phyloP scores from a whole-genome alignment of 768 basidiomycete genomes.

The Steccherinum ochraceum region DNA sequence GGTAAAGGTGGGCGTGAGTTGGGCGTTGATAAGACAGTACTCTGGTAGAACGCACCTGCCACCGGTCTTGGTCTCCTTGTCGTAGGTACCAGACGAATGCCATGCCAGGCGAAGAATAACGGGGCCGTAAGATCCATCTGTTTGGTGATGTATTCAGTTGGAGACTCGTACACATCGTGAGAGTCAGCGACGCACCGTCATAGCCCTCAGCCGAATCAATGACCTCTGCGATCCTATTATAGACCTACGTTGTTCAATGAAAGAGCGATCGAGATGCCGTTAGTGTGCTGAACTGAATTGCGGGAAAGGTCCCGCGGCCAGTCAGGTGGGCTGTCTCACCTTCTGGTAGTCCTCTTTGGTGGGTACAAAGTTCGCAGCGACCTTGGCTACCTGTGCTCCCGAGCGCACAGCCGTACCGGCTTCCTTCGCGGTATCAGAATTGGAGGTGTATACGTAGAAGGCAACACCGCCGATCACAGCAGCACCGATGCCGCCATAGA shows the following conservation, averaged over 20 bases:
- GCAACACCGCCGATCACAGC: slow-evolving; percentile 55
- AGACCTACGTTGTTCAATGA: slow-evolving; percentile 49
- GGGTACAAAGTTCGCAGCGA: slow-evolving; percentile 63
- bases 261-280: neutral
- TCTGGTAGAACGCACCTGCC: slow-evolving; percentile 52
- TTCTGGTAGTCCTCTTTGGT: slow-evolving; percentile 87
- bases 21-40: too few species aligned
- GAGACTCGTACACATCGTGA: slow-evolving; percentile 1
- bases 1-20: slow-evolving; percentile 2
- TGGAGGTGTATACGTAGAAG: slow-evolving; percentile 51
- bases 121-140: slow-evolving; percentile 87
- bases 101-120: slow-evolving; percentile 87
- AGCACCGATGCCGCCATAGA: slow-evolving; percentile 58
- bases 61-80: slow-evolving; percentile 69
- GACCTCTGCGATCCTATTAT: slow-evolving; percentile 78
- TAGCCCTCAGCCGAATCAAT: slow-evolving; percentile 76
- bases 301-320: neutral
- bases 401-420: slow-evolving; percentile 54
- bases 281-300: neutral
- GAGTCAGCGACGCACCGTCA: slow-evolving; percentile 55
- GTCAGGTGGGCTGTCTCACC: slow-evolving; percentile 30
- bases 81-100: slow-evolving; percentile 92
- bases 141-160: slow-evolving; percentile 7
- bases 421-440: slow-evolving; percentile 40
- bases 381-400: slow-evolving; percentile 55